Percentiles rank a stretch among this genome's conserved stretches.
Conservation (phyloP, 2,329 filamentous ascomycete genomes). For the Pestalotiopsis sp. region DNA sequence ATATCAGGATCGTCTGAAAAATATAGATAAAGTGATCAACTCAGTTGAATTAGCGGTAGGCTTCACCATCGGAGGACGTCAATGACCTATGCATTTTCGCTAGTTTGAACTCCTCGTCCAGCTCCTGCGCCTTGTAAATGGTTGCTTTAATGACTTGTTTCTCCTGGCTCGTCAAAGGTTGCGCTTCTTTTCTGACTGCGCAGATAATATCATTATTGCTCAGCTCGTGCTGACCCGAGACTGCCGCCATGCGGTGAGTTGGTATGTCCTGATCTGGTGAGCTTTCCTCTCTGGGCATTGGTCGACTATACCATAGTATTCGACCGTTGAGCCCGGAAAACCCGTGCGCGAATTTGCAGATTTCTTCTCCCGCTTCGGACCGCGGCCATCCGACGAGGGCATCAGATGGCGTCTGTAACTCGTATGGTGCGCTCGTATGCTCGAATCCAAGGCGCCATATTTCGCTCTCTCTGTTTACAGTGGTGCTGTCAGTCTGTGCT, state of each 20-base stretch:
- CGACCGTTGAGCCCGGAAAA: not conserved
- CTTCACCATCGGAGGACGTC: not conserved
- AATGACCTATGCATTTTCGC: not conserved
- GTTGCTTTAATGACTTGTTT: not conserved
- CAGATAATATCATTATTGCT: not conserved
- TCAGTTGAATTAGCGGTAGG: not conserved
- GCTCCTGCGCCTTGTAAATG: not conserved
- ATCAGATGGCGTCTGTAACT: not conserved
- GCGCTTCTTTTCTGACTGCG: not conserved
- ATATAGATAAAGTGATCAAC: too few relatives aligned
- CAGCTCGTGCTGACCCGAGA: not conserved
- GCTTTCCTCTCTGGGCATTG: not conserved
- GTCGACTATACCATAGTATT: not conserved
- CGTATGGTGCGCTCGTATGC: not conserved
- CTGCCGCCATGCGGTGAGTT: not conserved
- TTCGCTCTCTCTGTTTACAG: not conserved
- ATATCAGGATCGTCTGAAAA: too few relatives aligned
- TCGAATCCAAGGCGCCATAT: slow-evolving; percentile 1
- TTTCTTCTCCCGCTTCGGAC: not conserved
- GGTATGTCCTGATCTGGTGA: not conserved
- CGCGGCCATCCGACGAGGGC: not conserved
- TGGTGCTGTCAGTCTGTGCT: not conserved
- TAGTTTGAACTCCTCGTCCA: not conserved
- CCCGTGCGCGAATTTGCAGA: slow-evolving; percentile 2
- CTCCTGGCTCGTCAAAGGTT: not conserved